These are phyloP conservation scores for Nymphaea colorata DNA, from an alignment of 164 flowering plant genomes.

Conservation along the genomic window DNA sequence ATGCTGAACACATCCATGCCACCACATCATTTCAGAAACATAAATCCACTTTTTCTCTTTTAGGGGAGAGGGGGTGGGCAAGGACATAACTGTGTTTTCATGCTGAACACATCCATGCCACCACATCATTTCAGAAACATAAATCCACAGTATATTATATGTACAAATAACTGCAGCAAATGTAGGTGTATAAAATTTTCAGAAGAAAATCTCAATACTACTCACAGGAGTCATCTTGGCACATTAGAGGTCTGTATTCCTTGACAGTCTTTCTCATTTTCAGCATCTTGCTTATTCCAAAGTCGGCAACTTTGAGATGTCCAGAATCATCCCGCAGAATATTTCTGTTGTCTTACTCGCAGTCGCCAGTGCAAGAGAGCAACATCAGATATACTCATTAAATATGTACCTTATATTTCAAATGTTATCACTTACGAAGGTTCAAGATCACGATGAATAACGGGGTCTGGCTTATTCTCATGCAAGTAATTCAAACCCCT, in stretches of 20 bases:
- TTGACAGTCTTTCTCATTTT: slow-evolving; percentile 40
- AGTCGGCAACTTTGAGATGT: slow-evolving; percentile 92
- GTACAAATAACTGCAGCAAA: no score
- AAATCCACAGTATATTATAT: no score
- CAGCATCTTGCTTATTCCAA: slow-evolving; percentile 85
- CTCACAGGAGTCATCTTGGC: slow-evolving; percentile 58
- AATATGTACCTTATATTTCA: neutral
- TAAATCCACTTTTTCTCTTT: no score
- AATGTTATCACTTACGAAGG: slow-evolving; percentile 60
- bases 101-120: no score
- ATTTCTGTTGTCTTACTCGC: slow-evolving; percentile 56
- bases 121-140: no score
- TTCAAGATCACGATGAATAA: slow-evolving; percentile 90
- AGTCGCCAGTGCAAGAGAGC: slow-evolving; percentile 17
- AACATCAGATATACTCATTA: neutral
- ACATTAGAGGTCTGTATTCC: slow-evolving; percentile 45
- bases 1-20: no score
- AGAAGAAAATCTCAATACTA: neutral
- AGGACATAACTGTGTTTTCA: no score
- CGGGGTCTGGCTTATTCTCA: slow-evolving; percentile 68
- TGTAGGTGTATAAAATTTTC: neutral
- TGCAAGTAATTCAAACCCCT: slow-evolving; percentile 95
- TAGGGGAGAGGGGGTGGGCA: no score
- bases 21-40: no score
- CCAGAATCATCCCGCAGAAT: slow-evolving; percentile 93